Percentiles rank a stretch among this genome's conserved stretches.
Conservation (phyloP, 352 stramenopile genomes). For the Globisporangium ultimum region DNA sequence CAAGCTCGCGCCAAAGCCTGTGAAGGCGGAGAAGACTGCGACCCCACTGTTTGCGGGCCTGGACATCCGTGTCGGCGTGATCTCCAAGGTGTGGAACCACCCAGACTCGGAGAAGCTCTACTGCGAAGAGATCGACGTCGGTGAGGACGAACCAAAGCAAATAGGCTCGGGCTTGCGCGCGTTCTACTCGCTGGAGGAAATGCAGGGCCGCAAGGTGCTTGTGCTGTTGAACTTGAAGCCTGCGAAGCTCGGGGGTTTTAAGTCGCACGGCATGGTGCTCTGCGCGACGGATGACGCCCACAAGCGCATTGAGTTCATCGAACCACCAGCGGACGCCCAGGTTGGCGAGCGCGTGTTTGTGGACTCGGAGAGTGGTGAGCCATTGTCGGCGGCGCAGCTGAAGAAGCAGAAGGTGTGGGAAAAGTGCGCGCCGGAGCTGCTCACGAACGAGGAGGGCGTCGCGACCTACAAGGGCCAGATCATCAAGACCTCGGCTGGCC, state of each 20-base stretch:
- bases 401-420: conserved; percentile 90
- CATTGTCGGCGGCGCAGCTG: conserved; percentile 70
- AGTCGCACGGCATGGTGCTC: conserved; percentile 97
- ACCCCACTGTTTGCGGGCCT: conserved; percentile 69
- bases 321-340: conserved; percentile 88
- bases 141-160: conserved; percentile 89
- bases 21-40: conserved; percentile 46
- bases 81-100: conserved; percentile 83
- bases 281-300: conserved; percentile 88
- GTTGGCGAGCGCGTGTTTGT: conserved; percentile 93
- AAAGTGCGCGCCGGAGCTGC: conserved; percentile 63
- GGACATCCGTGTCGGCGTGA: conserved; percentile 79
- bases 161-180: conserved; percentile 94
- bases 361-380: conserved; percentile 60
- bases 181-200: conserved; percentile 95
- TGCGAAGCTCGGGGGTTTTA: conserved; percentile 95
- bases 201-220: conserved; percentile 93
- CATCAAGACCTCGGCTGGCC: conserved; percentile 69
- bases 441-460: conserved; percentile 60
- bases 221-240: conserved; percentile 99
- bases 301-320: conserved; percentile 93
- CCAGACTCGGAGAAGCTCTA: conserved; percentile 94
- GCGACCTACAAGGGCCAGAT: conserved; percentile 78
- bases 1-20: conserved; percentile 35
- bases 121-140: conserved; percentile 99